Percentiles rank a stretch among this genome's conserved stretches.
These are phyloP conservation scores for Trichomonas gallinae DNA, from an alignment of 208 protist species.

Conservation along the genomic window DNA sequence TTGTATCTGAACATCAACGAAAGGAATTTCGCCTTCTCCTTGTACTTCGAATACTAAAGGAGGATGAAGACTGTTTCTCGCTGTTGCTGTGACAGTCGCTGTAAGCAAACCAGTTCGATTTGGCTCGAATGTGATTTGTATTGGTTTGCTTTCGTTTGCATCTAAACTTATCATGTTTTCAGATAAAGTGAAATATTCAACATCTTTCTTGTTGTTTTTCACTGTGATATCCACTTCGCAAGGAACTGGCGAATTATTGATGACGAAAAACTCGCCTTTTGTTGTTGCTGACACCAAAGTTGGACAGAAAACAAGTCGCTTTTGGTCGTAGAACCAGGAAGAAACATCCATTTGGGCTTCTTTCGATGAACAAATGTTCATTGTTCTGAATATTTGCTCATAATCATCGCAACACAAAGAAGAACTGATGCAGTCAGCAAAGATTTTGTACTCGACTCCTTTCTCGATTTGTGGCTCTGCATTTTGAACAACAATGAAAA, in stretches of 20 bases:
- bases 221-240: not conserved
- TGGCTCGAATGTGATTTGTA: not conserved
- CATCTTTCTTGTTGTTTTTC: not conserved
- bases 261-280: not conserved
- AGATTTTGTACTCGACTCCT: not conserved
- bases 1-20: not conserved
- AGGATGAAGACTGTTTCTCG: not conserved
- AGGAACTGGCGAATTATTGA: not conserved
- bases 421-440: not conserved
- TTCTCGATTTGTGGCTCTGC: not conserved
- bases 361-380: not conserved
- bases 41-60: not conserved
- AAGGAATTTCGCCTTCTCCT: not conserved
- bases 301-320: not conserved
- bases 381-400: not conserved
- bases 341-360: not conserved
- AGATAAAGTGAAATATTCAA: not conserved
- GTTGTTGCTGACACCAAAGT: not conserved
- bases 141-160: too few species aligned
- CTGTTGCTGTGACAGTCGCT: not conserved
- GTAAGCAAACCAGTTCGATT: not conserved
- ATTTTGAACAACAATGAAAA: not conserved
- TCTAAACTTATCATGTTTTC: not conserved
- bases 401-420: not conserved
- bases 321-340: not conserved